Percentiles rank a stretch among this genome's conserved stretches.
Conservation (phyloP, 23 red algal species). For the Gracilaria gracilis region DNA sequence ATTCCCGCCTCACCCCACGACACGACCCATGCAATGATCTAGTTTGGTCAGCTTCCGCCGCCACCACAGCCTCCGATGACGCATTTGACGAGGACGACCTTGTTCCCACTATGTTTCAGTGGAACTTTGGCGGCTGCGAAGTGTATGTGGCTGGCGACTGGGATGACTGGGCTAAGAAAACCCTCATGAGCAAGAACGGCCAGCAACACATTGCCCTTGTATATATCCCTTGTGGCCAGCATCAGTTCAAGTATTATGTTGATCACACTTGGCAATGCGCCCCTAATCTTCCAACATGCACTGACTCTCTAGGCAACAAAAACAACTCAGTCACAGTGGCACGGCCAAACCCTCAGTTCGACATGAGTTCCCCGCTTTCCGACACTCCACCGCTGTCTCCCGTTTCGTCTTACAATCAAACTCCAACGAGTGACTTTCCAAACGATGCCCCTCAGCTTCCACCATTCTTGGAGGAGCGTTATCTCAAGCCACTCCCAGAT, state of each 20-base stretch:
- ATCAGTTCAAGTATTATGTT: constrained; percentile 92
- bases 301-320: constrained; percentile 71
- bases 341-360: constrained; percentile 42
- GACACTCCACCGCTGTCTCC: constrained; percentile 32
- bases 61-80: constrained; percentile 17
- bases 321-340: constrained; percentile 67
- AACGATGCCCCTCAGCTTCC: constrained; percentile 46
- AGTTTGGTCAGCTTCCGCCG: constrained; percentile 12
- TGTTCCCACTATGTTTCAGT: constrained; percentile 82
- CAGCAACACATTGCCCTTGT: constrained; percentile 74
- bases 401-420: constrained; percentile 47
- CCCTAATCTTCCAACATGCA: constrained; percentile 49
- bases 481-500: constrained; percentile 51
- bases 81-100: constrained; percentile 41
- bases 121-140: constrained; percentile 76
- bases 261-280: constrained; percentile 80
- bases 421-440: constrained; percentile 12
- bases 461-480: constrained; percentile 29
- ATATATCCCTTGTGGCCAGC: constrained; percentile 70
- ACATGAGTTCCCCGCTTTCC: constrained; percentile 12
- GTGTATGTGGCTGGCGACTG: constrained; percentile 86
- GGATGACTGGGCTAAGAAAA: constrained; percentile 76
- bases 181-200: constrained; percentile 65
- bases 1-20: background rate
- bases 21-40: constrained; percentile 1